These are phyloP conservation scores for Cystobasidiaceae sp. DNA, from an alignment of 1,284 basidiomycete species.

Conservation along the genomic window DNA sequence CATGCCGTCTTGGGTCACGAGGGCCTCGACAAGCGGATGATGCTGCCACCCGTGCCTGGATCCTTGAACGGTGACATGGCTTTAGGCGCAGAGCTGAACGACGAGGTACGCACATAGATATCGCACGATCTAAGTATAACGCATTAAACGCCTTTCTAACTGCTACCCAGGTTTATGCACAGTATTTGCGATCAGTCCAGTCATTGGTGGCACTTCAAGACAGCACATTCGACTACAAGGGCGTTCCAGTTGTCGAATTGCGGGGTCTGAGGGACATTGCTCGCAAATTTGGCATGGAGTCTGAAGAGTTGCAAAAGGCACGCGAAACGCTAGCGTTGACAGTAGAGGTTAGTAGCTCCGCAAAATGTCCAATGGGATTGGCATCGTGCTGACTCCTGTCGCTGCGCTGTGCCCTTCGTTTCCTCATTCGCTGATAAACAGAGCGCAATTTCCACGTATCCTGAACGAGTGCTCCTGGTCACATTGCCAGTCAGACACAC, in stretches of 20 bases:
- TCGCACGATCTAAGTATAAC: neutral
- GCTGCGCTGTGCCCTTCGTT: too few relatives aligned
- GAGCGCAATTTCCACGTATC: neutral
- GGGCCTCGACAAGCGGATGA: neutral
- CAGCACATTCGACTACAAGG: neutral
- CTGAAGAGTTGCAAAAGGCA: slow-evolving; percentile 13
- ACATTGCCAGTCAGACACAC: too few relatives aligned
- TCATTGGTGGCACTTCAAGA: neutral
- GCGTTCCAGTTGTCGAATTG: neutral
- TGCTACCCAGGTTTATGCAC: neutral
- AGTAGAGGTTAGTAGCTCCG: slow-evolving; percentile 2
- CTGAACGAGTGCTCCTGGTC: slow-evolving; percentile 2
- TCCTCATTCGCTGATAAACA: too few relatives aligned
- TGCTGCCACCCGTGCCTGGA: slow-evolving; percentile 17
- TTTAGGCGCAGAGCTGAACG: slow-evolving; percentile 7
- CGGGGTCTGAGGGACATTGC: slow-evolving; percentile 17
- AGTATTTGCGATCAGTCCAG: slow-evolving; percentile 1
- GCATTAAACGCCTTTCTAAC: neutral
- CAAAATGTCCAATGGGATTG: too few relatives aligned
- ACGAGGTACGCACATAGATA: neutral
- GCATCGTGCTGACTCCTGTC: too few relatives aligned
- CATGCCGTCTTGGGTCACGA: neutral
- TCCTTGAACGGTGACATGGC: slow-evolving; percentile 17
- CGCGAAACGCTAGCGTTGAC: slow-evolving; percentile 20
- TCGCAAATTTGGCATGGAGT: slow-evolving; percentile 10